Base-by-base conservation (phyloP, 2,329 filamentous ascomycete species). In the Ilyonectria sp. region DNA sequence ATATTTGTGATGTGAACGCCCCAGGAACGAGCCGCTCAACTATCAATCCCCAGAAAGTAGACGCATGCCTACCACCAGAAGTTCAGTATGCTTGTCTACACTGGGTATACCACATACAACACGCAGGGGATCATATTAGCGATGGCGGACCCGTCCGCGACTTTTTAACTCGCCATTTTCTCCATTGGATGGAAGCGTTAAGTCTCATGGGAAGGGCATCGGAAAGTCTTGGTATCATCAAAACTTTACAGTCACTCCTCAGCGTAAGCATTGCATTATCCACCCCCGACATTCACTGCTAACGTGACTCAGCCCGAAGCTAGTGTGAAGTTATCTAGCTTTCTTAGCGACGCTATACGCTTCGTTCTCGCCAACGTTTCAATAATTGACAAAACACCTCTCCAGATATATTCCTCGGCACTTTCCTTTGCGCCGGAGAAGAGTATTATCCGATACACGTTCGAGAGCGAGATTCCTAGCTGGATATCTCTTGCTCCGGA, bases 161-260 rank as follows among this genome's bases (percentile, higher is more conserved):
- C 3, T 85, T 85, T 71, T 69, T 85, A 2, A 63, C 70, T 9
- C 31, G 62, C 10, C 78, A 84, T 67, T 75, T 84, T 49, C 80
- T 85, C 1, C 74, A 85, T 64, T 84, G 81, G 82, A 71, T 84
- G 6, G 81, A 84, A 71, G 79, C 76, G 6, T 71, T 84, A 6
- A 78, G 77, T 55, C 68, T 81, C 11, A 65, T 82, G 21, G 73
- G 75, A 15, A 72, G 75, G 37, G 46, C 37, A 4, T 57, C 49
- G 19, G 63, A 67, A 52, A 57, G 44, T 8, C 23, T 61, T 13
- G 7, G 10, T 9, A 37, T 49, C 5, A 60, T 60, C 7, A 52
- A 40, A 10, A 31, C 29, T 6, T 26, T 60, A 15, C n/a, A 60
- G 17, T 17, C 17, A 19, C 17, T 49, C 13, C n/a, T 37, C 23